These are phyloP conservation scores for Haematococcus sp. DNA, from an alignment of 139 green algal species.

Conservation along the genomic window DNA sequence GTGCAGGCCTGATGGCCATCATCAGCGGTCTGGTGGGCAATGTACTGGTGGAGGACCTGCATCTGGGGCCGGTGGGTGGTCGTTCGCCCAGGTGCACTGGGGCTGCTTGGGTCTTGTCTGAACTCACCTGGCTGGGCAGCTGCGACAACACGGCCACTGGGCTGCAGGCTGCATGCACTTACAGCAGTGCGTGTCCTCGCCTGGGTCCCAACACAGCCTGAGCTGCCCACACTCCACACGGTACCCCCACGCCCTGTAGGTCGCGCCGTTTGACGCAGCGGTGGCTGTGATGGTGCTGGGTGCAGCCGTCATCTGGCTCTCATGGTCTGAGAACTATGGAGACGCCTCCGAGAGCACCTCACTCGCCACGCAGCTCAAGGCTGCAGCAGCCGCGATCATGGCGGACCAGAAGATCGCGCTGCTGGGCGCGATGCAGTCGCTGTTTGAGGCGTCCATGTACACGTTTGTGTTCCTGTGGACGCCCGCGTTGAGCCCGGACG, in stretches of 20 bases:
- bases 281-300: conserved; percentile 71
- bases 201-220: no score
- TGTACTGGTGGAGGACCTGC: conserved; percentile 25
- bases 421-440: conserved; percentile 86
- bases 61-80: conserved; percentile 6
- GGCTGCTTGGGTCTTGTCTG: no score
- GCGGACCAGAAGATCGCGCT: conserved; percentile 65
- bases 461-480: conserved; percentile 99
- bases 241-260: conserved; percentile 11
- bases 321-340: conserved; percentile 94
- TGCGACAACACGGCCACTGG: no score
- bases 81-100: no score
- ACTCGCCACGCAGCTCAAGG: conserved; percentile 49
- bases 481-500: conserved; percentile 76
- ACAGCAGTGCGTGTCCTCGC: no score
- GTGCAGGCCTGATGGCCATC: conserved; percentile 94
- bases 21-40: conserved; percentile 34
- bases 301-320: conserved; percentile 67
- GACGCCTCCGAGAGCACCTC: conserved; percentile 22
- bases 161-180: no score
- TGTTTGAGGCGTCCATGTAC: conserved; percentile 98
- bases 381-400: conserved; percentile 50
- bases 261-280: conserved; percentile 94
- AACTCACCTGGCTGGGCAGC: no score
- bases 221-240: no score